Percentiles rank a stretch among this genome's conserved stretches.
phyloP scores from a whole-genome alignment of 495 filamentous ascomycete species.

The Aspergillus incahuasiensis region DNA sequence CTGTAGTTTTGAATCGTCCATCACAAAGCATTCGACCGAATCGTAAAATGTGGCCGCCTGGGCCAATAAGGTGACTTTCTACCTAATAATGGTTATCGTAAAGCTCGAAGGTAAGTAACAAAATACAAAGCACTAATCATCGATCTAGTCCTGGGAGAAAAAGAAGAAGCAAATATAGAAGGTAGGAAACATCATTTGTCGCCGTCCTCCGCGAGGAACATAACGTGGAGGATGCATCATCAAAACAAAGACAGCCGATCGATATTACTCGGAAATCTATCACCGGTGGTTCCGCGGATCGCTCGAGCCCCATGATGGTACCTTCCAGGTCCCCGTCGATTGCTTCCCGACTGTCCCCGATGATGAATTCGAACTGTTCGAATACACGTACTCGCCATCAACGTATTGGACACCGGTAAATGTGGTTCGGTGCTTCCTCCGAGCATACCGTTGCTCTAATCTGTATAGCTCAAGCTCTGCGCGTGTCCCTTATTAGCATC shows the following conservation, averaged over 20 bases:
- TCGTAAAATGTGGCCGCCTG: not conserved
- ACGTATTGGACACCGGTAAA: slow-evolving; percentile 87
- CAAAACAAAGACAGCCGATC: not conserved
- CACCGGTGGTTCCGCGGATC: slow-evolving; percentile 30
- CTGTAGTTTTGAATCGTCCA: no score
- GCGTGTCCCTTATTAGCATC: slow-evolving; percentile 21
- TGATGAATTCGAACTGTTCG: slow-evolving; percentile 32
- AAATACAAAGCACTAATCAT: not conserved
- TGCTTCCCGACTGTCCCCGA: slow-evolving; percentile 40
- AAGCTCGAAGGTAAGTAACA: not conserved
- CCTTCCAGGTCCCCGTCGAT: slow-evolving; percentile 40
- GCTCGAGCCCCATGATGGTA: slow-evolving; percentile 28
- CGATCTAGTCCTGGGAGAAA: no score
- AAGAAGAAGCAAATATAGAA: not conserved
- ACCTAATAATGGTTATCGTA: not conserved
- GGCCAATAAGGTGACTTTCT: not conserved
- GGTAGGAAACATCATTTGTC: slow-evolving; percentile 10
- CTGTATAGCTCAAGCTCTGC: slow-evolving; percentile 80
- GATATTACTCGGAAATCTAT: slow-evolving; percentile 5
- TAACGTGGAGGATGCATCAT: slow-evolving; percentile 22
- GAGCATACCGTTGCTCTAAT: slow-evolving; percentile 87
- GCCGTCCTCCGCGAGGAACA: slow-evolving; percentile 17
- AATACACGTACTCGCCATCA: slow-evolving; percentile 86
- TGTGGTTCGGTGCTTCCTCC: slow-evolving; percentile 76
- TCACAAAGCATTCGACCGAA: no score